Conservation (phyloP, 129 eudicot genomes). For the Artemisia tridentata region DNA sequence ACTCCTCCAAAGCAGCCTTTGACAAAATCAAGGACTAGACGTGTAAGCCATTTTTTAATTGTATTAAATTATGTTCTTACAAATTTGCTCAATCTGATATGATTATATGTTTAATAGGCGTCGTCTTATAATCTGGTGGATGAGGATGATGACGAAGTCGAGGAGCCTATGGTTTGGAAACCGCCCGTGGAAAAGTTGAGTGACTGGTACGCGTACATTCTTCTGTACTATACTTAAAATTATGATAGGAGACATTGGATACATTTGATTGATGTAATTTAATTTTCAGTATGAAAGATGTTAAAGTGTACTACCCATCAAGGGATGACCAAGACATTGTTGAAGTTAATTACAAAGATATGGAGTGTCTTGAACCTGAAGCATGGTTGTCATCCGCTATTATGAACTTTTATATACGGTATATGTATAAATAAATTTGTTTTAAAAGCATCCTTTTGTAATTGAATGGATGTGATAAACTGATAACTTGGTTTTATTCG, state of each 20-base stretch:
- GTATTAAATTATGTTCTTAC: slow-evolving; percentile 5
- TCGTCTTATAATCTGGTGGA: slow-evolving; percentile 44
- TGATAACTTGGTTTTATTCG: slow-evolving; percentile 15
- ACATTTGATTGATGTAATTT: slow-evolving; percentile 6
- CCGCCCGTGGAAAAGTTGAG: slow-evolving; percentile 29
- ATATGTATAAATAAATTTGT: slow-evolving; percentile 23
- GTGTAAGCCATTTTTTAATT: slow-evolving; percentile 36
- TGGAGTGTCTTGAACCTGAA: slow-evolving; percentile 74
- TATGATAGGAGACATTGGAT: slow-evolving; percentile 1
- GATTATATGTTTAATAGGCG: slow-evolving; percentile 22
- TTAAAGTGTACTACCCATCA: slow-evolving; percentile 66
- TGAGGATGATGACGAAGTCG: slow-evolving; percentile 64
- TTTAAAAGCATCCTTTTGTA: neutral
- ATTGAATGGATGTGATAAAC: too few species aligned
- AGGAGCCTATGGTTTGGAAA: slow-evolving; percentile 41
- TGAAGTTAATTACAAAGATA: slow-evolving; percentile 58
- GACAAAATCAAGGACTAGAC: slow-evolving; percentile 33
- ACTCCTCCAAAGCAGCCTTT: slow-evolving; percentile 30
- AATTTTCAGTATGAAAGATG: slow-evolving; percentile 48
- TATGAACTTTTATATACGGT: slow-evolving; percentile 86
- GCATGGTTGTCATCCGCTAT: slow-evolving; percentile 73
- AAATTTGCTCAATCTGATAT: neutral
- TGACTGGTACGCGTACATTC: slow-evolving; percentile 49
- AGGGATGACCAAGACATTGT: slow-evolving; percentile 70
- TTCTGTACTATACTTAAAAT: neutral